These are phyloP conservation scores for Hyaloscypha hepaticicola DNA, from an alignment of 495 filamentous ascomycete species.

Conservation along the genomic window DNA sequence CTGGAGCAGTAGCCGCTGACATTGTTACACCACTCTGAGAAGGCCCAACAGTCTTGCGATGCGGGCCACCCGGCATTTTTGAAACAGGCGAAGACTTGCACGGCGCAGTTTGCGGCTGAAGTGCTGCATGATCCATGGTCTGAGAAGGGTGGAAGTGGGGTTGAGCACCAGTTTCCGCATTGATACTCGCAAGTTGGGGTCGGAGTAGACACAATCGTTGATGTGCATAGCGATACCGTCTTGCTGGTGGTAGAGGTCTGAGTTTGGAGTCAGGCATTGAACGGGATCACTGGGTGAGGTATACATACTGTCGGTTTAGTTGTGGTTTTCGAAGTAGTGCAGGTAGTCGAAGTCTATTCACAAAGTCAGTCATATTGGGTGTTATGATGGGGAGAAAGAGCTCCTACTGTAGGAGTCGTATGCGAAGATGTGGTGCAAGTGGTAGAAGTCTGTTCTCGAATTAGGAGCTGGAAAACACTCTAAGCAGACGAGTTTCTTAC, in stretches of 20 bases:
- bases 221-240: conserved; percentile 37
- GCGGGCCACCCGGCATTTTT: conserved; percentile 44
- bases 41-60: conserved; percentile 43
- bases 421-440: neutral
- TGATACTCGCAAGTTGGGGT: conserved; percentile 47
- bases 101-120: conserved; percentile 37
- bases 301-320: neutral
- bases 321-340: neutral
- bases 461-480: too few relatives aligned
- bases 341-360: neutral
- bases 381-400: too few relatives aligned
- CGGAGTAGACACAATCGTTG: conserved; percentile 36
- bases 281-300: neutral
- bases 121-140: conserved; percentile 37
- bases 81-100: conserved; percentile 47
- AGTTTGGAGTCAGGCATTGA: neutral
- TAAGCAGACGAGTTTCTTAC: too few relatives aligned
- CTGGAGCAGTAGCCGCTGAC: conserved; percentile 38
- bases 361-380: too few relatives aligned
- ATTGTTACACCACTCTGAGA: conserved; percentile 39
- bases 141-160: conserved; percentile 42
- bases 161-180: conserved; percentile 49
- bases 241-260: conserved; percentile 30
- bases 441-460: neutral
- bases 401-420: too few relatives aligned